A percentile compares a stretch with the other conserved stretches of the same genome.
Evolutionary conservation across 2,329 filamentous ascomycete species (phyloP).

Genomic region (Exophiala bonariae): DNA sequence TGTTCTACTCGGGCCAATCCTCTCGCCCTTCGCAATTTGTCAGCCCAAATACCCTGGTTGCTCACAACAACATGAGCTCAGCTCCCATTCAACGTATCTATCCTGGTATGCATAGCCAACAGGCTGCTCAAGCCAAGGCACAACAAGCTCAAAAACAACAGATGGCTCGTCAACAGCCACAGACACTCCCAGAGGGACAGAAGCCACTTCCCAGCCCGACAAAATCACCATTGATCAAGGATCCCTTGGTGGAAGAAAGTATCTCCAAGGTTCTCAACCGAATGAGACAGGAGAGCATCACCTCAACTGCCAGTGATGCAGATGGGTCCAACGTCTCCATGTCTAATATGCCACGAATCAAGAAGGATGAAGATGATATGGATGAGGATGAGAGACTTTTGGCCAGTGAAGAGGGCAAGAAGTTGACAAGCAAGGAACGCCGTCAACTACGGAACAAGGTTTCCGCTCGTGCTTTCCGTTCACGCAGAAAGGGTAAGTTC

Average conservation of each 20-base stretch:
- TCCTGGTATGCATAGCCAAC: conserved; percentile 90
- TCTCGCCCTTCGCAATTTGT: conserved; percentile 56
- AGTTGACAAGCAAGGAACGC: conserved; percentile 96
- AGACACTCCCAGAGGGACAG: conserved; percentile 30
- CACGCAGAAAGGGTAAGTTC: conserved; percentile 88
- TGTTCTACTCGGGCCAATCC: conserved; percentile 60
- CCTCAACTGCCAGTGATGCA: conserved; percentile 54
- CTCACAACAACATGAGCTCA: conserved; percentile 33
- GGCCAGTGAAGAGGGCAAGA: conserved; percentile 98
- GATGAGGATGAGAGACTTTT: conserved; percentile 93
- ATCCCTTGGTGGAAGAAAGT: conserved; percentile 82
- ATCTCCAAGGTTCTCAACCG: conserved; percentile 90
- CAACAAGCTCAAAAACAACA: conserved; percentile 59
- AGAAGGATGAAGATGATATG: conserved; percentile 98
- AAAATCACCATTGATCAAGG: conserved; percentile 46
- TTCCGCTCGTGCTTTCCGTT: conserved; percentile 94
- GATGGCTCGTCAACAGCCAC: conserved; percentile 57
- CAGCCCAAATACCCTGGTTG: conserved; percentile 70
- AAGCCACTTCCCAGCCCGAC: conserved; percentile 26
- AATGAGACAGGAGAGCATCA: conserved; percentile 75
- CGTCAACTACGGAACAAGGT: conserved; percentile 99
- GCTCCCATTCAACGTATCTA: conserved; percentile 72
- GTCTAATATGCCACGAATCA: conserved; percentile 62
- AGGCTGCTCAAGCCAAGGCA: conserved; percentile 74
- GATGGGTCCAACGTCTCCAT: conserved; percentile 38